Evolutionary conservation across 345 rosid genomes (phyloP), one percentile per base, ranked within the genome.

Genomic region (Bretschneidera sinensis): DNA sequence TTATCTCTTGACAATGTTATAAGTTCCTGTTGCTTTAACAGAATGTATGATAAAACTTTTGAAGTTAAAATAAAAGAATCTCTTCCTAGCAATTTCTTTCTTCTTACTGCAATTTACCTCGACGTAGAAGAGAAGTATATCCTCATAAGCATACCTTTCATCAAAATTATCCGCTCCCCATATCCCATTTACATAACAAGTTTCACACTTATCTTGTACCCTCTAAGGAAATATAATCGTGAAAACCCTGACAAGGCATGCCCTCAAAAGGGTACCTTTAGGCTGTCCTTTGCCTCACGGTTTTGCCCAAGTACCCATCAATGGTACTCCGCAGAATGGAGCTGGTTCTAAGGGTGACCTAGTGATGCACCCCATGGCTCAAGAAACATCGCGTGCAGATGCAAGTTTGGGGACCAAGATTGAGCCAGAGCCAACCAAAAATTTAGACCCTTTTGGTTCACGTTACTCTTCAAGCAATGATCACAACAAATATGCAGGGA

Each of bases 191-290:
- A 6, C 43, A 60, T 24, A 22, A 48, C 19, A 14, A n/a, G 23
- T 9, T 16, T 15, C 21, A 0, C 39, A 11, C n/a, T n/a, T n/a
- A n/a, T n/a, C n/a, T n/a, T n/a, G n/a, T n/a, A n/a, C n/a, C 11
- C 45, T 4, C 45, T n/a, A 39, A 39, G 11, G 16, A 39, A 39
- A 39, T 31, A 31, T 31, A 31, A 28, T 78, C 24, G 24, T 24
- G 35, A 71, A 67, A 39, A 53, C 24, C 52, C 57, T 81, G 21
- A 9, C 78, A 14, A 18, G 56, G 15, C 64, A 69, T 31, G 76
- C 79, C 45, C 28, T 55, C 54, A 81, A 76, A 68, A 72, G 51
- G 0, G 66, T 78, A 43, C 76, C 50, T 3, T 43, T 79, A 31
- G 74, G 81, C 33, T 17, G 55, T 17, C 77, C 60, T 9, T 4